Percentiles rank a stretch among this genome's conserved stretches.
Conservation (phyloP, 805 yeast species). For the Barnettozyma californica region DNA sequence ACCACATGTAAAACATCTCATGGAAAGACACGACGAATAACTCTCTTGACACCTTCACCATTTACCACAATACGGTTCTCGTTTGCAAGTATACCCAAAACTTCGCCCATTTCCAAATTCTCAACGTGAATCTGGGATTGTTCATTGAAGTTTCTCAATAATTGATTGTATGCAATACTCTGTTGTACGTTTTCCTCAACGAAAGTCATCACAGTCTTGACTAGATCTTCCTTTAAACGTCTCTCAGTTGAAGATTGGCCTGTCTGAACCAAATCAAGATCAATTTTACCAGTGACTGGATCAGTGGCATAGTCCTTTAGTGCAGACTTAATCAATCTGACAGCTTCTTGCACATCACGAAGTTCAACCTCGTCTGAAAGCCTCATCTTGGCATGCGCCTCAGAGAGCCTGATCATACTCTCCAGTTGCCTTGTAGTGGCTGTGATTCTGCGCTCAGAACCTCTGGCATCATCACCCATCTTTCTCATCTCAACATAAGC, state of each 20-base stretch:
- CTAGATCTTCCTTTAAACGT: conserved; percentile 65
- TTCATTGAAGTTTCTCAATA: conserved; percentile 60
- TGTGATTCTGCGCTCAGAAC: conserved; percentile 86
- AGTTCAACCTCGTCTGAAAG: conserved; percentile 65
- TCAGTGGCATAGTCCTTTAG: conserved; percentile 98
- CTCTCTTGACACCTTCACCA: conserved; percentile 70
- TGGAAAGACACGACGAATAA: conserved; percentile 31
- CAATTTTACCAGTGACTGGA: conserved; percentile 93
- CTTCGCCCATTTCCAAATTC: conserved; percentile 63
- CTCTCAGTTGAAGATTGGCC: conserved; percentile 90
- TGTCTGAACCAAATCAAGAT: conserved; percentile 95
- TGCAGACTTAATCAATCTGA: conserved; percentile 86
- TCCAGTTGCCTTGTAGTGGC: conserved; percentile 98
- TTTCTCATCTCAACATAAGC: conserved; percentile 92
- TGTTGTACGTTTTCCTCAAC: conserved; percentile 43
- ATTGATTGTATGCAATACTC: conserved; percentile 51
- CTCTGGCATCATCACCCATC: conserved; percentile 84
- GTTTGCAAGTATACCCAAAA: conserved; percentile 58
- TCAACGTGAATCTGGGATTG: conserved; percentile 61
- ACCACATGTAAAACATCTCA: not conserved
- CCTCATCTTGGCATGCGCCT: conserved; percentile 97
- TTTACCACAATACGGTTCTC: conserved; percentile 65
- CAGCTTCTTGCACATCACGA: conserved; percentile 88
- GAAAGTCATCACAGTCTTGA: conserved; percentile 51
- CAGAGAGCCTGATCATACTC: conserved; percentile 88